A percentile compares a stretch with the other conserved stretches of the same genome.
phyloP scores from a whole-genome alignment of 257 asterid species.

The Plectranthus barbatus region DNA sequence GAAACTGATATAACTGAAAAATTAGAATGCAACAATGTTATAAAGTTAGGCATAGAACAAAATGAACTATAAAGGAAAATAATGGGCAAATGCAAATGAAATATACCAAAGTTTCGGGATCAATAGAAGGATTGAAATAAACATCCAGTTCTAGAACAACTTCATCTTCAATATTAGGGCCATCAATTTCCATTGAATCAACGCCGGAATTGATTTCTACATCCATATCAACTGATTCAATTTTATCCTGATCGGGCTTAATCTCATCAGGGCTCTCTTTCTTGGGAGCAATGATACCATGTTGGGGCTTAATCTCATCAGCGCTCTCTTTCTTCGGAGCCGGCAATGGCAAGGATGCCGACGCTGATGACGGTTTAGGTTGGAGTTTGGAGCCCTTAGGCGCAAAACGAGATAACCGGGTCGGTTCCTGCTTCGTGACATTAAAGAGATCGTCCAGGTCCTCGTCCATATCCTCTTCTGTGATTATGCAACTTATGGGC shows the following conservation, averaged over 20 bases:
- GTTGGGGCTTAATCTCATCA: constrained; percentile 9
- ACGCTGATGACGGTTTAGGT: constrained; percentile 14
- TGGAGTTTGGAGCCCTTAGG: constrained; percentile 53
- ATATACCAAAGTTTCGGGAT: constrained; percentile 12
- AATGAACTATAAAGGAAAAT: background rate
- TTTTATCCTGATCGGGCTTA: constrained; percentile 18
- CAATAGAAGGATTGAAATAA: constrained; percentile 44
- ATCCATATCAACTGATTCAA: constrained; percentile 34
- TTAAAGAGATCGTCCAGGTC: too few relatives aligned
- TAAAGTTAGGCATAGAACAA: background rate
- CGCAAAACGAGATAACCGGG: constrained; percentile 44
- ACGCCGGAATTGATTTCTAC: constrained; percentile 29
- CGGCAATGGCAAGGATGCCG: constrained; percentile 10
- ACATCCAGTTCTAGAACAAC: constrained; percentile 74
- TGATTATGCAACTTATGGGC: too few relatives aligned
- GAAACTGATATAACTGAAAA: constrained; percentile 57
- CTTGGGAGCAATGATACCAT: constrained; percentile 4
- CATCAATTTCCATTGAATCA: constrained; percentile 30
- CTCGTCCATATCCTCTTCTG: too few relatives aligned
- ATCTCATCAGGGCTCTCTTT: too few relatives aligned
- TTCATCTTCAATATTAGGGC: constrained; percentile 38
- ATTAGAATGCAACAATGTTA: background rate
- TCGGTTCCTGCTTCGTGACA: constrained; percentile 16
- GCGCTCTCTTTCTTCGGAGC: constrained; percentile 34
- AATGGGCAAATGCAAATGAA: background rate